Conservation (phyloP, 73 alveolate genomes). For the Blepharisma stoltei region DNA sequence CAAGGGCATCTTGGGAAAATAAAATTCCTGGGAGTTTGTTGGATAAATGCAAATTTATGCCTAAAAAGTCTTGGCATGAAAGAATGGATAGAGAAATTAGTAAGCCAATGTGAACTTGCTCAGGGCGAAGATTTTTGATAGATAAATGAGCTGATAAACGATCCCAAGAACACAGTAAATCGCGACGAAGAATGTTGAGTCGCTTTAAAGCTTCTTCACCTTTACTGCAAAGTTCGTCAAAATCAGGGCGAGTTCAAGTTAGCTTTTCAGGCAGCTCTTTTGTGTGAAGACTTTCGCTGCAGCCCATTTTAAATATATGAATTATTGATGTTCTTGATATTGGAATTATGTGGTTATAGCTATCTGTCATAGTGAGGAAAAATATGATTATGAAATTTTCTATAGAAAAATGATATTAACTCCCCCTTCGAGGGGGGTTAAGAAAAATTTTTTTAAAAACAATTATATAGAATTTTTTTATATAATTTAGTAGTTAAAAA, state of each 20-base stretch:
- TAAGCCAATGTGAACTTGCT: neutral
- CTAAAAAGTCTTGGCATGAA: neutral
- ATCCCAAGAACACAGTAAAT: slow-evolving; percentile 11
- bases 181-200: neutral
- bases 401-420: too few relatives aligned
- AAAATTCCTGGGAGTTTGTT: neutral
- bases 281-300: neutral
- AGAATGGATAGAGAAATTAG: neutral
- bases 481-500: too few relatives aligned
- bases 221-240: slow-evolving; percentile 25
- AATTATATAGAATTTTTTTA: too few relatives aligned
- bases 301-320: neutral
- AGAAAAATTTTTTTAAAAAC: too few relatives aligned
- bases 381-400: too few relatives aligned
- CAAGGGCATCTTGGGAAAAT: neutral
- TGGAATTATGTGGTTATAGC: too few relatives aligned
- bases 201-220: slow-evolving; percentile 19
- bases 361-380: too few relatives aligned
- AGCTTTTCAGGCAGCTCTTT: slow-evolving; percentile 30
- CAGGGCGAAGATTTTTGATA: neutral
- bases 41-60: slow-evolving; percentile 4
- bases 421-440: too few relatives aligned
- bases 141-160: slow-evolving; percentile 1
- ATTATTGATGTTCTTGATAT: neutral
- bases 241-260: slow-evolving; percentile 17